Evolutionary conservation across 2,329 filamentous ascomycete genomes (phyloP).

Genomic region (Coniochaeta hoffmannii): DNA sequence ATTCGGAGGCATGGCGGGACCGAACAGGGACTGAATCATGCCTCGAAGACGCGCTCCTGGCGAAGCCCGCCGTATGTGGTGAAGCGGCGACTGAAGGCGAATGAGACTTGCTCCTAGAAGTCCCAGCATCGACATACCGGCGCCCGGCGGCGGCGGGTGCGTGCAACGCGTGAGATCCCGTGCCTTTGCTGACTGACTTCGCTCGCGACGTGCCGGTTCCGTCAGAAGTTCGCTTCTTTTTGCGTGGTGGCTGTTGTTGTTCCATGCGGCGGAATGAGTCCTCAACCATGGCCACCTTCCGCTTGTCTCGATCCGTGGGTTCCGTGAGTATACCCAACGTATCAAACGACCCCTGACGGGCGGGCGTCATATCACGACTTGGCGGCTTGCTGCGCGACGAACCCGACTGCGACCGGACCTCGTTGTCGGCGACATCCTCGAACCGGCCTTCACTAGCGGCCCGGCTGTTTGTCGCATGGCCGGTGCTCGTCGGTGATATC

Average conservation of each 20-base stretch:
- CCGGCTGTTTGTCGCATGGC: constrained; percentile 54
- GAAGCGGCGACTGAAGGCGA: constrained; percentile 40
- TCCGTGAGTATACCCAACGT: constrained; percentile 54
- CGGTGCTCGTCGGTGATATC: constrained; percentile 55
- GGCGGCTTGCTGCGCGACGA: constrained; percentile 56
- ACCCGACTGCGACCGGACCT: constrained; percentile 40
- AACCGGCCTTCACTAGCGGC: constrained; percentile 54
- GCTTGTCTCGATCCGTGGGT: constrained; percentile 58
- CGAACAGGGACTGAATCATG: constrained; percentile 20
- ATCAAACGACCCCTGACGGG: constrained; percentile 52
- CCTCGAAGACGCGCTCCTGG: constrained; percentile 18
- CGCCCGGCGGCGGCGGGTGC: constrained; percentile 27
- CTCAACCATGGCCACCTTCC: constrained; percentile 59
- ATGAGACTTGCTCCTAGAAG: constrained; percentile 44
- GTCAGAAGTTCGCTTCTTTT: constrained; percentile 57
- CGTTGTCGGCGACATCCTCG: constrained; percentile 48
- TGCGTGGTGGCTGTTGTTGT: constrained; percentile 44
- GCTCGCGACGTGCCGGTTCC: constrained; percentile 28
- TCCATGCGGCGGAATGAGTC: constrained; percentile 57
- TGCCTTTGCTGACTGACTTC: constrained; percentile 17
- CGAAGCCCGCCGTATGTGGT: constrained; percentile 22
- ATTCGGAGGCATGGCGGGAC: constrained; percentile 31
- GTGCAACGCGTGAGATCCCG: constrained; percentile 16
- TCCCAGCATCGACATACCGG: constrained; percentile 45
- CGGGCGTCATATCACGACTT: constrained; percentile 58